Evolutionary conservation across 2,329 filamentous ascomycete genomes (phyloP), one percentile per base, ranked within the genome.

Genomic region (Trichoderma koningiopsis): DNA sequence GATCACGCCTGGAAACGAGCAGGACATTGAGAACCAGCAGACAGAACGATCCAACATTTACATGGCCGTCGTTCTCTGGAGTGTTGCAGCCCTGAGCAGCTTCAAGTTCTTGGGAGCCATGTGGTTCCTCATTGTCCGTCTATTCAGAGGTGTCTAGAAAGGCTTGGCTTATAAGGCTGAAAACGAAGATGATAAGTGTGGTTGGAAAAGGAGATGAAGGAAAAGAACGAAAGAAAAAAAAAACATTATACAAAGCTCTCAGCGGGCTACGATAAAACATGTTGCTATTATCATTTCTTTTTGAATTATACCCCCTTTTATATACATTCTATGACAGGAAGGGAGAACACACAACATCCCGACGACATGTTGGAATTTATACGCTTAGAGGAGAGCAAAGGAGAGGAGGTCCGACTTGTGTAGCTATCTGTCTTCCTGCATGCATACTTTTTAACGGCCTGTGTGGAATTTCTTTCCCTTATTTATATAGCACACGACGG

Each of bases 61-160:
- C 82, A 91, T 97, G 86, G 88, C 87, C 4, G 90, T 97, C 55
- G 90, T 97, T 19, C 80, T 97, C 72, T 97, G 94, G 90, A 94
- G 90, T 78, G 94, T 97, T 52, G 94, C 94, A 0, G 94, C 84
- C 2, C 80, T 97, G 68, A 94, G 92, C 29, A 88, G 89, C 2
- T 95, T 97, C 81, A 92, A 95, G 78, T 97, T 97, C 75, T 81
- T 94, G 29, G 94, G 94, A 3, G 92, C 92, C 0, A 85, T 93
- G 81, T 97, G 94, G 93, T 97, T 97, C 83, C 86, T 99, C 84
- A 86, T 98, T 74, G 91, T 95, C 69, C 86, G 94, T 75, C 87
- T 96, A 88, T 95, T 97, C 80, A 88, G 93, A 72, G 89, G 89
- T 73, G 89, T 91, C 69, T 90, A 82, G 74, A n/a, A n/a, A n/a